Evolutionary conservation across 345 rosid genomes (phyloP).

Genomic region (Populus davidiana): DNA sequence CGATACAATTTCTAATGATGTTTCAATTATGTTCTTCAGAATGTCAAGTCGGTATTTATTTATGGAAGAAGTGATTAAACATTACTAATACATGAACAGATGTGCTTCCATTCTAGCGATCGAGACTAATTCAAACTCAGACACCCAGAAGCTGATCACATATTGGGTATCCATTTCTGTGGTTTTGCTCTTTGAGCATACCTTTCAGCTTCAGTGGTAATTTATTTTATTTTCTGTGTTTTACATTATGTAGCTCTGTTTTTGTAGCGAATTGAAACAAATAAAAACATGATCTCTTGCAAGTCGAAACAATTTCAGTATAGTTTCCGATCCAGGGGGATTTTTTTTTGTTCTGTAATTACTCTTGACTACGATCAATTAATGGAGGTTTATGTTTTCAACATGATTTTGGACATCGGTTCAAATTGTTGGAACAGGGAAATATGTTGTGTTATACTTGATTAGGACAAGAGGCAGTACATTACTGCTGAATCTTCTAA

Average conservation of each 20-base stretch:
- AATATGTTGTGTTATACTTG: neutral
- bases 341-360: neutral
- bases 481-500: neutral
- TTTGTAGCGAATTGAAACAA: neutral
- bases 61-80: neutral
- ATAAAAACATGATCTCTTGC: neutral
- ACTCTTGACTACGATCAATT: neutral
- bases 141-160: conserved; percentile 27
- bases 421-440: neutral
- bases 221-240: neutral
- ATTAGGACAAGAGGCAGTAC: neutral
- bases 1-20: neutral
- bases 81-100: conserved; percentile 9
- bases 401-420: neutral
- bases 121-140: conserved; percentile 28
- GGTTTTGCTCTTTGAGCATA: conserved; percentile 29
- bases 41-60: neutral
- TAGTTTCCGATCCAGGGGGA: neutral
- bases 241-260: neutral
- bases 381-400: neutral
- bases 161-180: conserved; percentile 40
- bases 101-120: conserved; percentile 36
- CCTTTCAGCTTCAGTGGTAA: conserved; percentile 34
- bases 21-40: neutral
- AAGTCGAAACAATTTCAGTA: neutral